Percentiles rank a stretch among this genome's conserved stretches.
These are phyloP conservation scores for Mucor indicus DNA, from an alignment of 371 early-diverging fungal species.

Conservation along the genomic window DNA sequence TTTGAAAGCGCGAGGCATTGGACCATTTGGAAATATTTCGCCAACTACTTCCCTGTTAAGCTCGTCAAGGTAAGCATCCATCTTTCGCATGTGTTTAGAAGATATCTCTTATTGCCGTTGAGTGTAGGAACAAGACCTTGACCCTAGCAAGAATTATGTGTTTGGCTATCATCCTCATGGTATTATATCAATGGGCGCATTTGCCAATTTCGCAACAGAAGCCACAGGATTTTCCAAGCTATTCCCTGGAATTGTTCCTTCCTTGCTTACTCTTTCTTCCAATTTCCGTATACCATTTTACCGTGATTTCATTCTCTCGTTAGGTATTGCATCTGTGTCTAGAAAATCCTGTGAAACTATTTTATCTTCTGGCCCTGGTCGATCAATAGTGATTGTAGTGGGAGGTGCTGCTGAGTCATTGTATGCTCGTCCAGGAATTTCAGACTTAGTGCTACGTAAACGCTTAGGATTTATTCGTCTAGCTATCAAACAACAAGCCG, in stretches of 20 bases:
- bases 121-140: constrained; percentile 65
- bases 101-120: too few relatives aligned
- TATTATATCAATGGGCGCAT: constrained; percentile 81
- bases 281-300: constrained; percentile 73
- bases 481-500: constrained; percentile 68
- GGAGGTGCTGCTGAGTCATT: constrained; percentile 81
- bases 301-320: constrained; percentile 66
- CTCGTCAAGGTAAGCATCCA: constrained; percentile 66
- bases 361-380: constrained; percentile 69
- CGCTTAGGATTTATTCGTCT: constrained; percentile 80
- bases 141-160: constrained; percentile 73
- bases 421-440: constrained; percentile 59
- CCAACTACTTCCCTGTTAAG: constrained; percentile 75
- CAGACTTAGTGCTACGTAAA: constrained; percentile 66
- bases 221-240: constrained; percentile 61
- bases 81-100: background rate
- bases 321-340: constrained; percentile 80
- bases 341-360: constrained; percentile 70
- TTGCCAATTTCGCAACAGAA: constrained; percentile 78
- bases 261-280: constrained; percentile 55
- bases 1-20: constrained; percentile 52
- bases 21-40: constrained; percentile 68
- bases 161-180: constrained; percentile 85
- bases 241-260: constrained; percentile 67
- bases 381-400: constrained; percentile 71